phyloP scores from a whole-genome alignment of 805 yeast genomes.

The Zygotorulaspora sp. region DNA sequence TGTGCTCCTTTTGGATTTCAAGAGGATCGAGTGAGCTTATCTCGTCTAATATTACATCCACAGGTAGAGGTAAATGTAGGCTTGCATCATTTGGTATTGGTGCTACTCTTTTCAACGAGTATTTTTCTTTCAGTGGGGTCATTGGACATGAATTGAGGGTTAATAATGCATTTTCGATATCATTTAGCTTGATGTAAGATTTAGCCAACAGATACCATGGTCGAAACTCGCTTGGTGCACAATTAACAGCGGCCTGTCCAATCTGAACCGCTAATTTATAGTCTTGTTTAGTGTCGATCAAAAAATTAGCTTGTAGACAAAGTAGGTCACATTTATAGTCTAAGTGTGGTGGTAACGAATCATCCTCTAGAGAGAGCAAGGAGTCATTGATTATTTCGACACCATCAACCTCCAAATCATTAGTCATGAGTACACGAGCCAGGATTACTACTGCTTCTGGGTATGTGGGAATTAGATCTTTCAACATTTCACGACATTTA shows the following conservation, averaged over 20 bases:
- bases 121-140: conserved; percentile 64
- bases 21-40: conserved; percentile 63
- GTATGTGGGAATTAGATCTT: conserved; percentile 17
- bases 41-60: conserved; percentile 65
- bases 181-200: conserved; percentile 57
- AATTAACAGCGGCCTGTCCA: conserved; percentile 44
- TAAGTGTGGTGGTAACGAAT: conserved; percentile 14
- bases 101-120: conserved; percentile 54
- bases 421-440: conserved; percentile 31
- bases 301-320: conserved; percentile 30
- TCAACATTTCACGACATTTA: conserved; percentile 26
- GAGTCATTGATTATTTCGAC: conserved; percentile 30
- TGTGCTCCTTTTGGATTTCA: conserved; percentile 63
- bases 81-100: conserved; percentile 36
- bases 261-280: conserved; percentile 24
- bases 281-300: conserved; percentile 28
- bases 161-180: conserved; percentile 66
- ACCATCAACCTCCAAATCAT: conserved; percentile 38
- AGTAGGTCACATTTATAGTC: conserved; percentile 32
- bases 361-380: conserved; percentile 21
- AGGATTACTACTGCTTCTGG: conserved; percentile 32
- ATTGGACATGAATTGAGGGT: conserved; percentile 78
- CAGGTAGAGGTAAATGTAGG: conserved; percentile 71
- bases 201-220: conserved; percentile 69
- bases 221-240: conserved; percentile 69